These are phyloP conservation scores for Trichoderma koningii DNA, from an alignment of 2,329 filamentous ascomycete genomes.

Conservation along the genomic window DNA sequence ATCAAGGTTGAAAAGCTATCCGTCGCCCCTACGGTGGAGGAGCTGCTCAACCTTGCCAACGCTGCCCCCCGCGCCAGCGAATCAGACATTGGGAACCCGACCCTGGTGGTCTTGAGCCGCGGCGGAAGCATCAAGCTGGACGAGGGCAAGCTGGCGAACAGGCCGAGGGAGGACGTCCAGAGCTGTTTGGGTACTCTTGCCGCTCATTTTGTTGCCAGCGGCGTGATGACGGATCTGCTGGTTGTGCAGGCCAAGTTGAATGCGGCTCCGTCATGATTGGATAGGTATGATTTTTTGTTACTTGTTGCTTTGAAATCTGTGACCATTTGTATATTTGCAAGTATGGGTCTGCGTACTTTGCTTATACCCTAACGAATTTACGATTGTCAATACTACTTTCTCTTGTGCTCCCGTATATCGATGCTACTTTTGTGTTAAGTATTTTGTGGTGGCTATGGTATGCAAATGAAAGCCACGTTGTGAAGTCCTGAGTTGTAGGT, in stretches of 20 bases:
- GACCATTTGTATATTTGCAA: background rate
- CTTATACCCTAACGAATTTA: background rate
- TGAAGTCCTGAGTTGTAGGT: too few species aligned
- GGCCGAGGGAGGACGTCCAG: slow-evolving; percentile 30
- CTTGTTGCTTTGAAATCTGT: background rate
- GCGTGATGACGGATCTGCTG: slow-evolving; percentile 34
- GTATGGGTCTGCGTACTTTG: slow-evolving; percentile 5
- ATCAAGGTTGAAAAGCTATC: slow-evolving; percentile 32
- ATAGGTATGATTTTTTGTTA: slow-evolving; percentile 12
- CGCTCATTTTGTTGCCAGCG: slow-evolving; percentile 32
- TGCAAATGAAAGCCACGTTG: too few species aligned
- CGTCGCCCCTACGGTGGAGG: slow-evolving; percentile 30
- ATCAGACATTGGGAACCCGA: slow-evolving; percentile 26
- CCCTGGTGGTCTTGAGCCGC: slow-evolving; percentile 34
- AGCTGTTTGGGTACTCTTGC: slow-evolving; percentile 34
- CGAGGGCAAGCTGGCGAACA: slow-evolving; percentile 31
- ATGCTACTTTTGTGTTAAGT: too few species aligned
- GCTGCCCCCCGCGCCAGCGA: slow-evolving; percentile 24
- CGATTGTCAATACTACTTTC: background rate
- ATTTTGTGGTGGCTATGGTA: too few species aligned
- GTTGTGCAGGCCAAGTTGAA: slow-evolving; percentile 39
- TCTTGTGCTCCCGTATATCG: background rate
- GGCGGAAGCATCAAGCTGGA: slow-evolving; percentile 29
- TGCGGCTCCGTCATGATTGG: slow-evolving; percentile 4
- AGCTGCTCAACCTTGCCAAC: slow-evolving; percentile 32